These are phyloP conservation scores for Xylaria cubensis DNA, from an alignment of 495 filamentous ascomycete species.

Conservation along the genomic window DNA sequence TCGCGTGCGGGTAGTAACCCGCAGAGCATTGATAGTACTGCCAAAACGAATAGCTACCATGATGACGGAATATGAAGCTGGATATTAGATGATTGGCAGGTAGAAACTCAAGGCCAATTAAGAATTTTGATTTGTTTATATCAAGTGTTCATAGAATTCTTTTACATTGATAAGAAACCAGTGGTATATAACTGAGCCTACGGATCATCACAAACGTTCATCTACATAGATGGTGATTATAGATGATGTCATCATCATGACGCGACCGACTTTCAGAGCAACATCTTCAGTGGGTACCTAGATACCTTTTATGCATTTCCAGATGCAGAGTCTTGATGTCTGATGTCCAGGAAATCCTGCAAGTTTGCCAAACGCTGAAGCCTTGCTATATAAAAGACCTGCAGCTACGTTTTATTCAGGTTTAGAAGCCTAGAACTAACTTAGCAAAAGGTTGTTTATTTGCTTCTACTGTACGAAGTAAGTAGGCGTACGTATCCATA, in stretches of 20 bases:
- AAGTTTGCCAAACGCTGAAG: not conserved
- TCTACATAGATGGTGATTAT: constrained; percentile 7
- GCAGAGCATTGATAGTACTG: constrained; percentile 31
- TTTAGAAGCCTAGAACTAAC: not conserved
- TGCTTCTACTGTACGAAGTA: not conserved
- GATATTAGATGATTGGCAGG: not conserved
- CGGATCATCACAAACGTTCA: not conserved
- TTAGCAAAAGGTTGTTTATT: not conserved
- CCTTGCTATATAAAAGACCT: not conserved
- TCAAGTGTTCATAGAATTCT: not conserved
- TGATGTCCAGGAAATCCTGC: not conserved
- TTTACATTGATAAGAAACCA: not conserved
- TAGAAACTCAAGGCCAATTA: not conserved
- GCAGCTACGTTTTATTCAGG: not conserved
- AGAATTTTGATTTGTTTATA: not conserved
- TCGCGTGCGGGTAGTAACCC: constrained; percentile 30
- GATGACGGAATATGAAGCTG: constrained; percentile 15
- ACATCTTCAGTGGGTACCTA: not conserved
- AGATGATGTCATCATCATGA: constrained; percentile 35
- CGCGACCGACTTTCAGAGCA: constrained; percentile 5
- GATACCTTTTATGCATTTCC: not conserved
- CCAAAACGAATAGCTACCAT: constrained; percentile 37
- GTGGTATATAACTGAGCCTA: not conserved
- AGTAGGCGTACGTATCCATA: not conserved
- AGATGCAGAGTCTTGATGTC: not conserved